phyloP scores from a whole-genome alignment of 768 basidiomycete species.

The Boletus pseudo-olivaceus region DNA sequence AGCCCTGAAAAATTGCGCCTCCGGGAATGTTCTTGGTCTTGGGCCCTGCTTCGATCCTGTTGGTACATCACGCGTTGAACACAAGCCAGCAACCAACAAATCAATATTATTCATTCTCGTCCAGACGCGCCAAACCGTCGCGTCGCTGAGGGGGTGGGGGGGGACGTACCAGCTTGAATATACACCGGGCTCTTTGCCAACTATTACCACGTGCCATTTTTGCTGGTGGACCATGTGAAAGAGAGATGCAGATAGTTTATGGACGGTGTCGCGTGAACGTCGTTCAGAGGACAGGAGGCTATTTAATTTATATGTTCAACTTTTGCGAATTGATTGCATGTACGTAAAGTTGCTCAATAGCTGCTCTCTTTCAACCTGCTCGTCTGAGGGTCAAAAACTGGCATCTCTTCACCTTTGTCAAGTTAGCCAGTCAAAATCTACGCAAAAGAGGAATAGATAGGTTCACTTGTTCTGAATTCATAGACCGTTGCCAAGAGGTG shows the following conservation, averaged over 20 bases:
- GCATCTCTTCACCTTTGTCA: no score
- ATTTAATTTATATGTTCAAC: conserved; percentile 22
- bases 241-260: background rate
- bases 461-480: no score
- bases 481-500: no score
- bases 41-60: conserved; percentile 46
- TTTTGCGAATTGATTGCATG: conserved; percentile 8
- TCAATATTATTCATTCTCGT: conserved; percentile 27
- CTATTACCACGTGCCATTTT: conserved; percentile 30
- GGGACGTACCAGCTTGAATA: conserved; percentile 27
- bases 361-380: no score
- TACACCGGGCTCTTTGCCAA: conserved; percentile 28
- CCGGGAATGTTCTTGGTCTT: conserved; percentile 42
- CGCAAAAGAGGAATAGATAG: no score
- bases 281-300: conserved; percentile 21
- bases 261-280: background rate
- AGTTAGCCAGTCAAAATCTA: no score
- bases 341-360: conserved; percentile 13
- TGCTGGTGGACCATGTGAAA: conserved; percentile 14
- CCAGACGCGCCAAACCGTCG: conserved; percentile 6
- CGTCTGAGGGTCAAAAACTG: no score
- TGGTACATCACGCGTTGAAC: conserved; percentile 1
- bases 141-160: background rate
- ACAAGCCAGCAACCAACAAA: conserved; percentile 11
- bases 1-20: conserved; percentile 42